phyloP scores from a whole-genome alignment of 345 rosid genomes.

The Arabidopsis thaliana region DNA sequence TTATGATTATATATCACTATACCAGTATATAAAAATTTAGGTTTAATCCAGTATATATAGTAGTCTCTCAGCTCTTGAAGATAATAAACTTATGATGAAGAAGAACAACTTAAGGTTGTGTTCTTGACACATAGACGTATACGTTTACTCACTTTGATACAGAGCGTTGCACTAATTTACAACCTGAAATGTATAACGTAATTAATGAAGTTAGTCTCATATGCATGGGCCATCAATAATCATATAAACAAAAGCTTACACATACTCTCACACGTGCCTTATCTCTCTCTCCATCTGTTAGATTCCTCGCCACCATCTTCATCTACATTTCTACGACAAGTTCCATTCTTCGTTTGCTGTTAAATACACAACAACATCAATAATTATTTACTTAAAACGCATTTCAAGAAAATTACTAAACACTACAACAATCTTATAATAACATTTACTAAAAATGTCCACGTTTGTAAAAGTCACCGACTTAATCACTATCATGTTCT shows the following conservation, averaged over 20 bases:
- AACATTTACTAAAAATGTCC: constrained; percentile 38
- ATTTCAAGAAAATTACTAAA: constrained; percentile 23
- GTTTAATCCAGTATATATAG: background rate
- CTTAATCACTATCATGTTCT: constrained; percentile 40
- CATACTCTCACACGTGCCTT: constrained; percentile 48
- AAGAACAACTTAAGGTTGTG: background rate
- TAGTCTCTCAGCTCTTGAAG: background rate
- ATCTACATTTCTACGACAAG: constrained; percentile 27
- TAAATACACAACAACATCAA: constrained; percentile 24
- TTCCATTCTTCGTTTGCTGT: constrained; percentile 32
- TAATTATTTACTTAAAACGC: constrained; percentile 7
- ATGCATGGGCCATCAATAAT: constrained; percentile 39
- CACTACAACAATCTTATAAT: constrained; percentile 6
- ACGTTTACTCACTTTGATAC: background rate
- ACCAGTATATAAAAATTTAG: background rate
- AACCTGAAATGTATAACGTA: constrained; percentile 17
- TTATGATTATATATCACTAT: background rate
- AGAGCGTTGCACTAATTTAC: background rate
- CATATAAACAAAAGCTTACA: constrained; percentile 44
- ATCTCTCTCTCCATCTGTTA: constrained; percentile 42
- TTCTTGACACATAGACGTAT: background rate
- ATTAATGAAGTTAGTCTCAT: constrained; percentile 26
- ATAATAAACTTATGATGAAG: background rate
- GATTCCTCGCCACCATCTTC: constrained; percentile 40
- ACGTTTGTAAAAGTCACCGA: constrained; percentile 34